Evolutionary conservation across 2,329 filamentous ascomycete species (phyloP).

Genomic region (Metarhizium robertsii): DNA sequence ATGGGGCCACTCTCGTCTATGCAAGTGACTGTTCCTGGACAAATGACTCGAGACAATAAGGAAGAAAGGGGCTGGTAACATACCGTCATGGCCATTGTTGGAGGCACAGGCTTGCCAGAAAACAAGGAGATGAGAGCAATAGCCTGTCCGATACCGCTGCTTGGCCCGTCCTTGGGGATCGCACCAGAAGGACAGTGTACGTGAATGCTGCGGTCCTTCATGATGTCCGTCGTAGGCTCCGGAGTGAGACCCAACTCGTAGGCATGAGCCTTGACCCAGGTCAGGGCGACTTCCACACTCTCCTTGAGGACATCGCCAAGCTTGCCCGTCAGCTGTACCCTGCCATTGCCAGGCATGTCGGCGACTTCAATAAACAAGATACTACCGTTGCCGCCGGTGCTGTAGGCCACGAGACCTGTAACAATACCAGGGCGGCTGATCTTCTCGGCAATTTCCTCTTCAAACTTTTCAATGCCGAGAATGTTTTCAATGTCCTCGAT

Average conservation of each 20-base stretch:
- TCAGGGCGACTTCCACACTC: conserved; percentile 88
- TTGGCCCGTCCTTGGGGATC: conserved; percentile 85
- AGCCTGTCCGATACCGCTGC: conserved; percentile 87
- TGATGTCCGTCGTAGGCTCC: conserved; percentile 79
- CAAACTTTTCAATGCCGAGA: conserved; percentile 84
- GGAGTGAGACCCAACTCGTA: conserved; percentile 79
- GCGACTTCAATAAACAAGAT: conserved; percentile 98
- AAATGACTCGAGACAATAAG: conserved; percentile 8
- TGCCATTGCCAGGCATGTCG: conserved; percentile 88
- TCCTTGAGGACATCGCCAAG: conserved; percentile 96
- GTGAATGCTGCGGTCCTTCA: conserved; percentile 89
- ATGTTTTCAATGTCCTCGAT: conserved; percentile 81
- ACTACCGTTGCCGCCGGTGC: conserved; percentile 82
- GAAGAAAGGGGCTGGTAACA: conserved; percentile 14
- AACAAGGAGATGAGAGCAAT: conserved; percentile 89
- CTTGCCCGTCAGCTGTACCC: conserved; percentile 91
- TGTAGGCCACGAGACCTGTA: conserved; percentile 92
- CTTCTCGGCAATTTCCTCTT: conserved; percentile 91
- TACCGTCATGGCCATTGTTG: conserved; percentile 91
- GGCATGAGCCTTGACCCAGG: conserved; percentile 94
- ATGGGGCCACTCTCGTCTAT: not conserved
- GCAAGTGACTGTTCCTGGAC: not conserved
- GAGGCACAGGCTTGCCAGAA: conserved; percentile 73
- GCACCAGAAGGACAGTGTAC: conserved; percentile 93
- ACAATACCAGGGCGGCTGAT: conserved; percentile 80